phyloP scores from a whole-genome alignment of 1,139 yeast genomes.

The Saccharomyces hybrid region DNA sequence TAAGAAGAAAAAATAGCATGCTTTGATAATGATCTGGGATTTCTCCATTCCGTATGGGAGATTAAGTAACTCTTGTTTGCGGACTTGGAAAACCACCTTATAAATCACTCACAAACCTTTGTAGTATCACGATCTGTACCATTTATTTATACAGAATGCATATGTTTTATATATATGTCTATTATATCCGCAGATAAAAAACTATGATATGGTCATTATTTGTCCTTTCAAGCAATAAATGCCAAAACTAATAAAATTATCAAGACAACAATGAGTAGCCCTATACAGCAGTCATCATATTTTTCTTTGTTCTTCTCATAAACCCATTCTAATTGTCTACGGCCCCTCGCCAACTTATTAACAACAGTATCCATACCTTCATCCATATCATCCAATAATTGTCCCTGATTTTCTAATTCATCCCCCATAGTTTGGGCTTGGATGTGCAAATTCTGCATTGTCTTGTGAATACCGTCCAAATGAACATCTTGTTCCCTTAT shows the following conservation, averaged over 20 bases:
- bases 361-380: conserved; percentile 62
- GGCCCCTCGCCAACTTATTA: conserved; percentile 25
- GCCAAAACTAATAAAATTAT: conserved; percentile 65
- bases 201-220: neutral
- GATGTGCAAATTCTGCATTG: conserved; percentile 73
- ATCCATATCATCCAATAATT: conserved; percentile 74
- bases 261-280: conserved; percentile 62
- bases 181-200: neutral
- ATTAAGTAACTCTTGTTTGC: neutral
- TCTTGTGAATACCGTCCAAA: conserved; percentile 69
- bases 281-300: conserved; percentile 86
- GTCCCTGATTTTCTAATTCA: conserved; percentile 82
- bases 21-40: neutral
- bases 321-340: conserved; percentile 66
- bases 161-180: neutral
- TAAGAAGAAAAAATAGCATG: conserved; percentile 2
- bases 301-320: conserved; percentile 71
- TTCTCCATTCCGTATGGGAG: neutral
- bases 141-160: neutral
- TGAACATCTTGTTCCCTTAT: conserved; percentile 78
- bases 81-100: neutral
- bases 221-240: conserved; percentile 39
- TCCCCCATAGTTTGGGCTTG: conserved; percentile 86
- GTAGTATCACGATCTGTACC: neutral
- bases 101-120: neutral